Conservation (phyloP, 2,329 filamentous ascomycete species). For the Fusarium udum region DNA sequence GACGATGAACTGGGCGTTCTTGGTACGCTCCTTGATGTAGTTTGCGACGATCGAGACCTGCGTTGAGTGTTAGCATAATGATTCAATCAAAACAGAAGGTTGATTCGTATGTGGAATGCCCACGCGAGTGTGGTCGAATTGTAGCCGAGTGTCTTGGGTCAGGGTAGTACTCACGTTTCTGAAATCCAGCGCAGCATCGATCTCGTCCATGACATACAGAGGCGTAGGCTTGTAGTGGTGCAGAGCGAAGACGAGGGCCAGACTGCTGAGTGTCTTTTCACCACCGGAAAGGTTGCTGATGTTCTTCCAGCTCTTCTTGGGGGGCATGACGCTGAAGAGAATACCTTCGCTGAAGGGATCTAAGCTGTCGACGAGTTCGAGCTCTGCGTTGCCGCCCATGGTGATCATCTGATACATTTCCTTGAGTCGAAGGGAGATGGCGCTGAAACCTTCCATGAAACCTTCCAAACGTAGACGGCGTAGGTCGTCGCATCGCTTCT, state of each 20-base stretch:
- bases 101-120: slow-evolving; percentile 12
- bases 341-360: slow-evolving; percentile 98
- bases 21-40: slow-evolving; percentile 98
- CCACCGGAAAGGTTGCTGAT: slow-evolving; percentile 95
- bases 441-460: slow-evolving; percentile 98
- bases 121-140: slow-evolving; percentile 19
- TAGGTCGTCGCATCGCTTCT: slow-evolving; percentile 92
- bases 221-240: slow-evolving; percentile 99
- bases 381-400: slow-evolving; percentile 97
- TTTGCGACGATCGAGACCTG: slow-evolving; percentile 97
- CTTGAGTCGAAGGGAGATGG: slow-evolving; percentile 92
- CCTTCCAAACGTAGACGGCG: slow-evolving; percentile 90
- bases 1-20: slow-evolving; percentile 99
- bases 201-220: slow-evolving; percentile 99
- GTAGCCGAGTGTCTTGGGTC: slow-evolving; percentile 40
- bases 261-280: slow-evolving; percentile 93
- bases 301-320: slow-evolving; percentile 99
- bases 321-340: slow-evolving; percentile 97
- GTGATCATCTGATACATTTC: slow-evolving; percentile 99
- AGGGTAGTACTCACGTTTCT: slow-evolving; percentile 77
- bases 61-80: slow-evolving; percentile 28
- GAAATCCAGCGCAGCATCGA: slow-evolving; percentile 97
- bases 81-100: background rate
- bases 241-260: slow-evolving; percentile 96
- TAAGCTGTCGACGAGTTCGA: slow-evolving; percentile 94